phyloP scores from a whole-genome alignment of 345 rosid genomes.

The Cardamine occulta region DNA sequence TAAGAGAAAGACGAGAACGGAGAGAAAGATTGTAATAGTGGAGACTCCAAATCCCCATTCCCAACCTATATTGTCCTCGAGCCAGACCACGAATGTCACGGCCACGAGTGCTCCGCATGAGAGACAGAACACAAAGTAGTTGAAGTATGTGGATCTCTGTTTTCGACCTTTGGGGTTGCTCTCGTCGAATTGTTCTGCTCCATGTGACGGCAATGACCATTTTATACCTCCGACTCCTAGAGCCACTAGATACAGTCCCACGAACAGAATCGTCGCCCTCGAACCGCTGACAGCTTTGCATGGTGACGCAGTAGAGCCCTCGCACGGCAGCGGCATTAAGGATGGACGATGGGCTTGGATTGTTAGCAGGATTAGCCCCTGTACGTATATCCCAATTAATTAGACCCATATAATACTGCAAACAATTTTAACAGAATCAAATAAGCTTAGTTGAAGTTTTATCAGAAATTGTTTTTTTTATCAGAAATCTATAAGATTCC shows the following conservation, averaged over 20 bases:
- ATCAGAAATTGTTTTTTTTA: no score
- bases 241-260: constrained; percentile 79
- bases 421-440: background rate
- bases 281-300: constrained; percentile 64
- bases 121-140: constrained; percentile 80
- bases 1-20: constrained; percentile 69
- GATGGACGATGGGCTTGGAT: constrained; percentile 69
- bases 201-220: constrained; percentile 83
- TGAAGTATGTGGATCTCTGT: constrained; percentile 76
- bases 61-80: constrained; percentile 90
- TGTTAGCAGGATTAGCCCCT: constrained; percentile 44
- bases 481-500: background rate
- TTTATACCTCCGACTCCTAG: constrained; percentile 88
- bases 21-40: constrained; percentile 61
- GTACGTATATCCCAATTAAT: background rate
- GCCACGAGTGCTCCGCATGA: constrained; percentile 83
- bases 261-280: constrained; percentile 63
- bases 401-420: background rate
- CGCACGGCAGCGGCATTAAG: constrained; percentile 64
- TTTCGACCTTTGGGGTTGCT: constrained; percentile 61
- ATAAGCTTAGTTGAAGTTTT: background rate
- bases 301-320: constrained; percentile 28
- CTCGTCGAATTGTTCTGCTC: constrained; percentile 91
- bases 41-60: constrained; percentile 84
- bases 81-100: constrained; percentile 83